Evolutionary conservation across 768 basidiomycete species (phyloP).

Genomic region (Pulveroboletus sp.): DNA sequence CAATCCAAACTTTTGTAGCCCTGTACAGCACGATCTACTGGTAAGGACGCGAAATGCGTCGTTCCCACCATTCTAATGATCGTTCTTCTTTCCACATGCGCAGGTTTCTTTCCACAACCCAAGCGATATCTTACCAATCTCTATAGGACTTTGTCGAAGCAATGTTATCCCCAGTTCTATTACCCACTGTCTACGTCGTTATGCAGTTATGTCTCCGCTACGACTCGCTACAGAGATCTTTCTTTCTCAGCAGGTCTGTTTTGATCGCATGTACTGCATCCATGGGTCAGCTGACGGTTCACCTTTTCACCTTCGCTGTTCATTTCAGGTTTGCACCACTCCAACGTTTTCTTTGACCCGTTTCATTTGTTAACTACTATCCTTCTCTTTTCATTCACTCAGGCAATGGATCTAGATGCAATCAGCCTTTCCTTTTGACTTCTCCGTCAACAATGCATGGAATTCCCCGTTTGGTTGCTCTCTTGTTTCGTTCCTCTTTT

Average conservation of each 20-base stretch:
- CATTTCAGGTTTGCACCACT: neutral
- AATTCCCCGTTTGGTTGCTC: too few relatives aligned
- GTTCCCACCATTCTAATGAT: neutral
- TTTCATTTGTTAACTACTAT: slow-evolving; percentile 4
- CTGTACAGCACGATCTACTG: neutral
- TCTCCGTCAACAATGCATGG: neutral
- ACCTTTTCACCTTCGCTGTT: neutral
- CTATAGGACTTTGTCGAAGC: slow-evolving; percentile 10
- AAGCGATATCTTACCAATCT: slow-evolving; percentile 3
- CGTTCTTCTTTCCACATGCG: neutral
- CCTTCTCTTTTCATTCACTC: neutral
- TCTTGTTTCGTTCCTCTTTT: neutral
- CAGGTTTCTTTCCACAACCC: slow-evolving; percentile 1
- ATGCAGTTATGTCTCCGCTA: slow-evolving; percentile 9
- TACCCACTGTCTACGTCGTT: slow-evolving; percentile 2
- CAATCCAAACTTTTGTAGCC: slow-evolving; percentile 63
- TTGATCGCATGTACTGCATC: neutral
- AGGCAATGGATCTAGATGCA: slow-evolving; percentile 15
- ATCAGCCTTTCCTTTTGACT: neutral
- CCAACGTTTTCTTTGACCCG: neutral
- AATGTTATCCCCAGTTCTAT: slow-evolving; percentile 14
- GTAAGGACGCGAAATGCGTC: neutral
- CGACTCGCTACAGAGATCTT: slow-evolving; percentile 4
- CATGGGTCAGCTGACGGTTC: neutral
- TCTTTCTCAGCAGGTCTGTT: neutral